Evolutionary conservation across 495 filamentous ascomycete species (phyloP), one percentile per base, ranked within the genome.

Genomic region (Annulohypoxylon nitens): DNA sequence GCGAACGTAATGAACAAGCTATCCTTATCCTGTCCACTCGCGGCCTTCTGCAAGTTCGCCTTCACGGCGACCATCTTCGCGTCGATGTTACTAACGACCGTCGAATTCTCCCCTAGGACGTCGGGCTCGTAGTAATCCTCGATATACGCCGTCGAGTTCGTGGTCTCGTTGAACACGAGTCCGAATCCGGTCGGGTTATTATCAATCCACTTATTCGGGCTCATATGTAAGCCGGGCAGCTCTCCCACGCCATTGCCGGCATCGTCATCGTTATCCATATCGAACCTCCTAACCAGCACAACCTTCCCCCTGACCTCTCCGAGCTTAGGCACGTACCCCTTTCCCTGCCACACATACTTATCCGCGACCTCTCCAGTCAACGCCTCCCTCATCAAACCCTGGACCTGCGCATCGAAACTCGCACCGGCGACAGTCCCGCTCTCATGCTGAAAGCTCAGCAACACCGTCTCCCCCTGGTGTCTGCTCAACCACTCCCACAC

Each of bases 71-170:
- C 67, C 47, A 95, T 86, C 84, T 97, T 97, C 73, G 89, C 86
- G 4, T 86, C 84, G 60, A 97, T 91, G 66, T 89, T 93, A 62
- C 84, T 80, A 5, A 84, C 85, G 67, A 72, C 59, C 0, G 45
- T 63, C 10, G 48, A 48, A 9, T 65, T 57, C 3, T 30, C 47
- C 1, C 59, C 61, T 3, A 78, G 66, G 12, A 93, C 88, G 23
- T 90, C 78, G 6, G 96, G 91, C 76, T 96, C 92, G 81, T 92
- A 97, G 81, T 93, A 97, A 78, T 97, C 94, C 81, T 97, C 94
- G 33, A 97, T 88, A 71, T 89, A 88, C 45, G 95, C 86, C 60
- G 90, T 86, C 2, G 90, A 90, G 71, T 87, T 88, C 0, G 86
- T 84, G 39, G 87, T 89, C 9, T 78, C 79, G 48, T 79, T 78